Percentiles rank a stretch among this genome's conserved stretches.
Conservation (phyloP, 768 basidiomycete species). For the Russula virescens region DNA sequence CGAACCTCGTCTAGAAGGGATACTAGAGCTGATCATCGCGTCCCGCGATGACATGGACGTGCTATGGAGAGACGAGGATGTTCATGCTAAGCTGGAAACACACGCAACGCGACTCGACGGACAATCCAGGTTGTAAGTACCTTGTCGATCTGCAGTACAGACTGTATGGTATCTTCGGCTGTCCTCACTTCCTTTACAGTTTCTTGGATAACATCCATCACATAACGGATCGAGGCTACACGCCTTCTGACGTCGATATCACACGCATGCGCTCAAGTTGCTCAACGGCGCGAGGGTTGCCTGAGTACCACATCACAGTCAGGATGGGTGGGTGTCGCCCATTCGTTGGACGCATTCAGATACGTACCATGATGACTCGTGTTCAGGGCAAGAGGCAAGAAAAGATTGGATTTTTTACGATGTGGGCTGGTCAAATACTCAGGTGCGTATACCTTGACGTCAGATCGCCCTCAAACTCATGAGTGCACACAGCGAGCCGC, state of each 20-base stretch:
- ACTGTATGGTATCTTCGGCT: too few species aligned
- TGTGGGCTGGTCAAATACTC: conserved; percentile 53
- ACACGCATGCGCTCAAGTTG: conserved; percentile 56
- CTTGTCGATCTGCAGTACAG: conserved; percentile 14
- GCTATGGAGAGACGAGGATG: conserved; percentile 59
- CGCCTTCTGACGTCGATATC: conserved; percentile 68
- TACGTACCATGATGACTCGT: not conserved
- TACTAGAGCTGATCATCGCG: conserved; percentile 49
- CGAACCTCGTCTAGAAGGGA: conserved; percentile 37
- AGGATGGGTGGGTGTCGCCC: conserved; percentile 46
- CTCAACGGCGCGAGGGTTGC: conserved; percentile 55
- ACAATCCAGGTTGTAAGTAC: conserved; percentile 62
- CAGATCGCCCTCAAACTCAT: not conserved
- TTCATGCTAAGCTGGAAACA: conserved; percentile 52
- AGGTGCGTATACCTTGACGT: not conserved
- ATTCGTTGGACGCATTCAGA: not conserved
- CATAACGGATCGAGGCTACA: not conserved
- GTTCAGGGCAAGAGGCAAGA: conserved; percentile 22
- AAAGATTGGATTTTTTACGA: conserved; percentile 79
- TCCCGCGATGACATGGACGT: conserved; percentile 60
- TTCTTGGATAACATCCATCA: not conserved
- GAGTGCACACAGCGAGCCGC: conserved; percentile 18
- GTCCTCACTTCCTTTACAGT: not conserved
- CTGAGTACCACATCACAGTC: conserved; percentile 63
- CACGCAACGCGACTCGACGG: conserved; percentile 52